Percentiles rank a stretch among this genome's conserved stretches.
These are phyloP conservation scores for Emergomyces orientalis DNA, from an alignment of 2,329 filamentous ascomycete genomes.

Conservation along the genomic window DNA sequence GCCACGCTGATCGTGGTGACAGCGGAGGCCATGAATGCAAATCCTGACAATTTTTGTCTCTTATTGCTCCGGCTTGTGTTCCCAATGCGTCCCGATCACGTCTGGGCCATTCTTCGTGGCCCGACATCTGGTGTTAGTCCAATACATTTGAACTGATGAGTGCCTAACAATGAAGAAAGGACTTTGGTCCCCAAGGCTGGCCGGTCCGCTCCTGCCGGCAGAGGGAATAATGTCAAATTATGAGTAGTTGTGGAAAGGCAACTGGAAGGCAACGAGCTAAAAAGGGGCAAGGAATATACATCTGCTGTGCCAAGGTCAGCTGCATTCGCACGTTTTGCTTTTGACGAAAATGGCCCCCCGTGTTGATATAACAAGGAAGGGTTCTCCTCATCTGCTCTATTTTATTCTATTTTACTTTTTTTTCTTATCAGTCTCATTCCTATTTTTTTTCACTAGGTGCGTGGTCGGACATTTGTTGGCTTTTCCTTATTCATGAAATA, in stretches of 20 bases:
- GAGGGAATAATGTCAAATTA: not conserved
- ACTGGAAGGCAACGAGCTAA: slow-evolving; percentile 9
- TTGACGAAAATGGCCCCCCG: not conserved
- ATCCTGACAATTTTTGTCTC: not conserved
- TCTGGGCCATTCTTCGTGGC: slow-evolving; percentile 3
- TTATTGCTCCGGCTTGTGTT: not conserved
- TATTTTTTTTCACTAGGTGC: not conserved
- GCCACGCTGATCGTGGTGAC: not conserved
- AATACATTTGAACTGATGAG: not conserved
- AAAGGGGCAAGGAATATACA: not conserved
- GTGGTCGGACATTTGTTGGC: not conserved
- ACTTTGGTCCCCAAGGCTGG: not conserved
- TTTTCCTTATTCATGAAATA: not conserved
- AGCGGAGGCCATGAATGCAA: not conserved
- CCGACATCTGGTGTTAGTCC: not conserved
- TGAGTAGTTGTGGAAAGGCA: not conserved
- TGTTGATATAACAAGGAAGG: slow-evolving; percentile 2
- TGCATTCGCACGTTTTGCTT: not conserved
- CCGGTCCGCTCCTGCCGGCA: not conserved
- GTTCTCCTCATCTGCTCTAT: not conserved
- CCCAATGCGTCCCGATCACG: not conserved
- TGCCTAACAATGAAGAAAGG: not conserved
- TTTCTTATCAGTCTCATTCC: not conserved
- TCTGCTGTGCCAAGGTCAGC: not conserved
- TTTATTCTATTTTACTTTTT: not conserved